Evolutionary conservation across 192 early-diverging fungal species (phyloP).

Genomic region (Rhizoclosmatium globosum): DNA sequence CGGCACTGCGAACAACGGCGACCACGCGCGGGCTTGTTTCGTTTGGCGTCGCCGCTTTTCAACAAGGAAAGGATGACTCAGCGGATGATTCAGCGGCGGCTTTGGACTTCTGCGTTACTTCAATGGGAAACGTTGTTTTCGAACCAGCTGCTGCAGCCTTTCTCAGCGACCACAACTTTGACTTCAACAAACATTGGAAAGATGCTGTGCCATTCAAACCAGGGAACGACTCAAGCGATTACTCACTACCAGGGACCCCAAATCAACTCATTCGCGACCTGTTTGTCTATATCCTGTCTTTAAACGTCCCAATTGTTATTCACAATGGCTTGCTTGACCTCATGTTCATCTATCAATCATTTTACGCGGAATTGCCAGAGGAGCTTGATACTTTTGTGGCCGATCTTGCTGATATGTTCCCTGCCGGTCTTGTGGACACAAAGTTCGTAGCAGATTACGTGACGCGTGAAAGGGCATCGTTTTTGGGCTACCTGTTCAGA

Average conservation of each 20-base stretch:
- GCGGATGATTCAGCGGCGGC: constrained; percentile 64
- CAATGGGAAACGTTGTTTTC: constrained; percentile 70
- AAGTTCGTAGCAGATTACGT: constrained; percentile 84
- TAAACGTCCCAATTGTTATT: constrained; percentile 74
- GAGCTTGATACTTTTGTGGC: constrained; percentile 74
- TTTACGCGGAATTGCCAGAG: constrained; percentile 82
- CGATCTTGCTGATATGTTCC: constrained; percentile 85
- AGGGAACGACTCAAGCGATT: constrained; percentile 49
- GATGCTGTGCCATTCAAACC: constrained; percentile 72
- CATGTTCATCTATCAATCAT: constrained; percentile 90
- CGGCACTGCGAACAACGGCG: constrained; percentile 73
- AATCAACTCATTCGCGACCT: constrained; percentile 47
- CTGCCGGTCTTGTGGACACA: constrained; percentile 90
- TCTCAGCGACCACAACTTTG: constrained; percentile 84
- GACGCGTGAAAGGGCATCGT: constrained; percentile 66
- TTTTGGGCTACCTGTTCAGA: constrained; percentile 74
- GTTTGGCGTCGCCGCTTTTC: constrained; percentile 81
- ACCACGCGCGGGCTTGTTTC: constrained; percentile 81
- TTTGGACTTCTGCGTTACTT: constrained; percentile 65
- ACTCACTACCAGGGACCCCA: constrained; percentile 30
- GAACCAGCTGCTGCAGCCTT: constrained; percentile 78
- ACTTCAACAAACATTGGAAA: constrained; percentile 79
- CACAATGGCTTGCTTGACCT: constrained; percentile 97
- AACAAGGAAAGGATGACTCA: constrained; percentile 29
- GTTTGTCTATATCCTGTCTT: constrained; percentile 46